Percentiles rank a stretch among this genome's conserved stretches.
Conservation (phyloP, 805 yeast species). For the Ogataea nitratoaversa region DNA sequence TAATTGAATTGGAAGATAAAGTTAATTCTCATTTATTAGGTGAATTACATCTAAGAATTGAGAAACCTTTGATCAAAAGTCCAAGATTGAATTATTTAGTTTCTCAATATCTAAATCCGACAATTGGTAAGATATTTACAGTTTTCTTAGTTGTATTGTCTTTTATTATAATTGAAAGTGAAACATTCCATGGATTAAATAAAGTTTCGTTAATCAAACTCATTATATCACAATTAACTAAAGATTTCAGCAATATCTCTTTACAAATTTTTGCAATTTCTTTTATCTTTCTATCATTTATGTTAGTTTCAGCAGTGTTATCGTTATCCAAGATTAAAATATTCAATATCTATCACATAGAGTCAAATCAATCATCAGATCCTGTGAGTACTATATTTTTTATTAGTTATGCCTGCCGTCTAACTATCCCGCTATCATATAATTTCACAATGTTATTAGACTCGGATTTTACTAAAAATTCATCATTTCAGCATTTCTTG, state of each 20-base stretch:
- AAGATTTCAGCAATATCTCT: constrained; percentile 13
- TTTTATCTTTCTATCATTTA: constrained; percentile 50
- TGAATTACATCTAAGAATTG: constrained; percentile 29
- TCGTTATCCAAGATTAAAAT: constrained; percentile 64
- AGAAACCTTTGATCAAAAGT: constrained; percentile 22
- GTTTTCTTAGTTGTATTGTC: constrained; percentile 41
- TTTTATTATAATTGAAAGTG: constrained; percentile 62
- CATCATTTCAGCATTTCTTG: constrained; percentile 65
- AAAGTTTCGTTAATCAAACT: constrained; percentile 57
- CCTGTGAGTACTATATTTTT: constrained; percentile 74
- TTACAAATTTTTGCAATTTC: constrained; percentile 38
- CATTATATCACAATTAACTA: constrained; percentile 25
- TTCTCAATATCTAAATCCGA: constrained; percentile 44
- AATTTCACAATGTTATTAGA: constrained; percentile 69
- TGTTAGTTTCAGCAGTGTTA: constrained; percentile 63
- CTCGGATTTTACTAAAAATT: constrained; percentile 23
- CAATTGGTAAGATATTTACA: constrained; percentile 40
- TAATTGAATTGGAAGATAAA: constrained; percentile 55
- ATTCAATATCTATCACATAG: constrained; percentile 71
- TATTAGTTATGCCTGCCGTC: constrained; percentile 73
- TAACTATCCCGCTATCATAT: constrained; percentile 78
- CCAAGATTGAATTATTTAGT: constrained; percentile 40
- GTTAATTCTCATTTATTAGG: constrained; percentile 36
- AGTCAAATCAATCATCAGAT: constrained; percentile 64
- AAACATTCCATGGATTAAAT: constrained; percentile 68